Conservation (phyloP, 2,329 filamentous ascomycete genomes). For the Colletotrichum sp. region DNA sequence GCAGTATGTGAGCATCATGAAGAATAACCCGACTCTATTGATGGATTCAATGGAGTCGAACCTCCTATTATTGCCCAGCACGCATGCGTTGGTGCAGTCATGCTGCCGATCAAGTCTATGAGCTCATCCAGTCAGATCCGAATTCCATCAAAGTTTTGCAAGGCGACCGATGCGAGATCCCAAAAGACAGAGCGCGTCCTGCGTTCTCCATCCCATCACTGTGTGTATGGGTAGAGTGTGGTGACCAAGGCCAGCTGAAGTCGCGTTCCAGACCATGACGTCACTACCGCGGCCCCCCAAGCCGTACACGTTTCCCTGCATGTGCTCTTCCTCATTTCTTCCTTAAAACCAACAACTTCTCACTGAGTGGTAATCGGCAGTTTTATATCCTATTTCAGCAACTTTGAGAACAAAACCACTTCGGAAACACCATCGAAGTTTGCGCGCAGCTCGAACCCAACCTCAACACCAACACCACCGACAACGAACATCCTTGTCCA, state of each 20-base stretch:
- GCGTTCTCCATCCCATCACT: slow-evolving; percentile 8
- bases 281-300: not conserved
- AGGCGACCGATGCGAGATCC: not conserved
- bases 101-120: too few relatives aligned
- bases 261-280: not conserved
- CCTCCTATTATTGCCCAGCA: too few relatives aligned
- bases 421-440: not conserved
- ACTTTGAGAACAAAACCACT: not conserved
- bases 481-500: not conserved
- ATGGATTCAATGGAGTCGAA: too few relatives aligned
- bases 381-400: not conserved
- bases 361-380: not conserved
- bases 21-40: too few relatives aligned
- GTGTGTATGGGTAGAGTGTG: not conserved
- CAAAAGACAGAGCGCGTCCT: slow-evolving; percentile 2
- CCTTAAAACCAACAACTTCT: not conserved
- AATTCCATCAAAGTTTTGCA: too few relatives aligned
- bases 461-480: not conserved
- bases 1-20: too few relatives aligned
- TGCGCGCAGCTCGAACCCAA: not conserved
- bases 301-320: not conserved
- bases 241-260: not conserved
- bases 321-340: not conserved
- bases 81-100: too few relatives aligned
- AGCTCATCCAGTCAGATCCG: too few relatives aligned